Conservation (phyloP, 1,284 basidiomycete species). For the Fomitopsis schrenkii region DNA sequence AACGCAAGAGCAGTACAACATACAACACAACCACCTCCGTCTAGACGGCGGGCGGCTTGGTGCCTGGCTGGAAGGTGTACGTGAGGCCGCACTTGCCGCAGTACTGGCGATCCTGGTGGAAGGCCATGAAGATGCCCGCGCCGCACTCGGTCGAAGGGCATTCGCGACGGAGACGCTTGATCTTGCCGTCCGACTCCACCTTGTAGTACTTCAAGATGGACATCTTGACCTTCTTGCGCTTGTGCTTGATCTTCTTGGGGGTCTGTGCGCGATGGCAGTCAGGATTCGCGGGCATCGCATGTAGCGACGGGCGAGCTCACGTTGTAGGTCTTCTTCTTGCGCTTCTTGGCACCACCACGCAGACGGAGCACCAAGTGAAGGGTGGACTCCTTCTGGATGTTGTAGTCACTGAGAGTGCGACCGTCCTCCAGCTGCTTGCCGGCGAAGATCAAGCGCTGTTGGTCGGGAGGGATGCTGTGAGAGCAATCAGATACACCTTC, state of each 20-base stretch:
- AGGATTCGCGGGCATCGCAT: neutral
- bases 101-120: constrained; percentile 94
- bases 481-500: neutral
- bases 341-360: constrained; percentile 98
- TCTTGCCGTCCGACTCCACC: constrained; percentile 98
- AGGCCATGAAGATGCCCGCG: constrained; percentile 96
- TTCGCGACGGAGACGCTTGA: constrained; percentile 98
- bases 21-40: neutral
- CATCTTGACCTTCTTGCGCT: constrained; percentile 99
- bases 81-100: constrained; percentile 93
- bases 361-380: constrained; percentile 95
- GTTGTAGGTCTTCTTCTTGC: constrained; percentile 99
- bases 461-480: constrained; percentile 85
- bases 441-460: constrained; percentile 97
- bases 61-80: constrained; percentile 83
- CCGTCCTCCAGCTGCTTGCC: constrained; percentile 98
- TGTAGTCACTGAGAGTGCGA: constrained; percentile 86
- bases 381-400: constrained; percentile 96
- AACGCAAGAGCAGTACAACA: neutral
- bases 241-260: constrained; percentile 99
- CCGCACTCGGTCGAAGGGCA: constrained; percentile 91
- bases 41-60: constrained; percentile 68
- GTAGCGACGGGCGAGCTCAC: constrained; percentile 34
- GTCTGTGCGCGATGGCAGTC: constrained; percentile 48
- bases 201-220: constrained; percentile 99